Conservation (phyloP, 257 asterid genomes). For the Sherardia arvensis region DNA sequence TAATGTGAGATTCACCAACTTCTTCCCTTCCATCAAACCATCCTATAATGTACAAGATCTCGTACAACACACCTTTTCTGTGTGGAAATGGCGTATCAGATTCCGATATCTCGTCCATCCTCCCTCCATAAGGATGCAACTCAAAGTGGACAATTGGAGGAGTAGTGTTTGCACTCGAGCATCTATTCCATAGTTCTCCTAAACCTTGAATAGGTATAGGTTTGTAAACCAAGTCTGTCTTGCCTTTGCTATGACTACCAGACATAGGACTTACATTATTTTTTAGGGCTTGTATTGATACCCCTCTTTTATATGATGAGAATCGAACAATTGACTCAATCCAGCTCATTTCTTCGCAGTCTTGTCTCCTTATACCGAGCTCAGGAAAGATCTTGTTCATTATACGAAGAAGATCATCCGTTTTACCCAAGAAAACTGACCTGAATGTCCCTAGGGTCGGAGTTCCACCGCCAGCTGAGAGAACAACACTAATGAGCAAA, state of each 20-base stretch:
- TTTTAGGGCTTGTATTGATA: constrained; percentile 19
- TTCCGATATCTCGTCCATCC: constrained; percentile 35
- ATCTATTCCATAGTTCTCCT: too few species aligned
- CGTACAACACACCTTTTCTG: too few species aligned
- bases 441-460: constrained; percentile 13
- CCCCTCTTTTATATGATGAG: constrained; percentile 28
- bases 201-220: constrained; percentile 23
- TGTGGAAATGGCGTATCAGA: constrained; percentile 41
- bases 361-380: constrained; percentile 20
- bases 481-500: constrained; percentile 20
- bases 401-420: constrained; percentile 13
- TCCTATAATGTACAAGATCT: constrained; percentile 27
- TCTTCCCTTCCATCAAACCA: constrained; percentile 36
- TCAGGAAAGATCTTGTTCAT: constrained; percentile 30
- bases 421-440: constrained; percentile 35
- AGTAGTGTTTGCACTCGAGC: constrained; percentile 27
- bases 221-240: constrained; percentile 49
- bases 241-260: constrained; percentile 37
- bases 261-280: too few species aligned
- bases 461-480: background rate
- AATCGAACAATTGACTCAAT: constrained; percentile 34
- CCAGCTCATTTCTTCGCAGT: constrained; percentile 58
- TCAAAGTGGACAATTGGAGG: constrained; percentile 25
- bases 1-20: constrained; percentile 11
- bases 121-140: constrained; percentile 40